phyloP scores from a whole-genome alignment of 2,329 filamentous ascomycete species.

The Monilinia vaccinii-corymbosi region DNA sequence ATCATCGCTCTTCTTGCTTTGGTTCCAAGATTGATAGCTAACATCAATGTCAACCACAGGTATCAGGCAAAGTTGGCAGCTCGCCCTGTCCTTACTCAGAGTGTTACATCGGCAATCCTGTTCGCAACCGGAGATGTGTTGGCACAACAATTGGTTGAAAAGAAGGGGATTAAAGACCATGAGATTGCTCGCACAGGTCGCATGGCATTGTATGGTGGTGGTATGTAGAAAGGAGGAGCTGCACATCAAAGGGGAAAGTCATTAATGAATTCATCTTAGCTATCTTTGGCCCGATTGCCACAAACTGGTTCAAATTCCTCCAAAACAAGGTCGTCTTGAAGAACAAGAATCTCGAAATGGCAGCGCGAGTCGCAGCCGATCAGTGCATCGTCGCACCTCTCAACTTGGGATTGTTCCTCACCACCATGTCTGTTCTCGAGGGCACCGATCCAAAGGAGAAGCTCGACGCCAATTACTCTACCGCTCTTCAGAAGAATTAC shows the following conservation, averaged over 20 bases:
- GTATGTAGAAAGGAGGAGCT: constrained; percentile 20
- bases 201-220: constrained; percentile 73
- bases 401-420: constrained; percentile 57
- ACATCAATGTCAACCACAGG: constrained; percentile 40
- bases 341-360: constrained; percentile 49
- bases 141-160: constrained; percentile 86
- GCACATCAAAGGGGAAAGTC: neutral
- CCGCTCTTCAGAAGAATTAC: constrained; percentile 58
- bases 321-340: constrained; percentile 50
- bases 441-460: constrained; percentile 51
- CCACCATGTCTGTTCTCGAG: constrained; percentile 58
- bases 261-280: constrained; percentile 30
- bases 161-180: constrained; percentile 67
- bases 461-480: constrained; percentile 48
- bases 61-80: constrained; percentile 77
- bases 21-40: constrained; percentile 6
- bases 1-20: neutral
- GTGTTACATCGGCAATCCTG: constrained; percentile 79
- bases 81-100: constrained; percentile 82
- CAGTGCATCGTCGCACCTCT: constrained; percentile 57
- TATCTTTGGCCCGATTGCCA: constrained; percentile 63
- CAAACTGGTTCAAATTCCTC: constrained; percentile 61
- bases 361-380: constrained; percentile 54
- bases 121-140: constrained; percentile 88
- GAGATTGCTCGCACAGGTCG: constrained; percentile 62